Conservation (phyloP, 2,329 filamentous ascomycete genomes). For the Alternaria postmessia region DNA sequence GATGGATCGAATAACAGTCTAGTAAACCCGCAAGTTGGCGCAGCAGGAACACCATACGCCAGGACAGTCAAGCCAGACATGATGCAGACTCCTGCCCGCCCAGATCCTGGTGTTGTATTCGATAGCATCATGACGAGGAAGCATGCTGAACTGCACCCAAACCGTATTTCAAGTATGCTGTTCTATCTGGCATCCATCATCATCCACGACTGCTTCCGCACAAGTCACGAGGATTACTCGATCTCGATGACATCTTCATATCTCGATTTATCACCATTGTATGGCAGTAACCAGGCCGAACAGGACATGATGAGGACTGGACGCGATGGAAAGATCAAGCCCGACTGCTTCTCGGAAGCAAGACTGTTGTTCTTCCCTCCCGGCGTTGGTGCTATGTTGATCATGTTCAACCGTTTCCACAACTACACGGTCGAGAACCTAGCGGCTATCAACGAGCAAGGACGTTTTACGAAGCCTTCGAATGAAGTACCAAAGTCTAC, state of each 20-base stretch:
- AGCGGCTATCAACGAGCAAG: slow-evolving; percentile 84
- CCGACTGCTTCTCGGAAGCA: slow-evolving; percentile 73
- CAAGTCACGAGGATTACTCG: slow-evolving; percentile 68
- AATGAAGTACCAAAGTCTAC: slow-evolving; percentile 30
- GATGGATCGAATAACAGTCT: slow-evolving; percentile 65
- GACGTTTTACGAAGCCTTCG: slow-evolving; percentile 74
- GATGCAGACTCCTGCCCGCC: slow-evolving; percentile 66
- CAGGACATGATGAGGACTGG: slow-evolving; percentile 71
- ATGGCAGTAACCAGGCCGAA: slow-evolving; percentile 73
- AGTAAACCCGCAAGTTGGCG: slow-evolving; percentile 69
- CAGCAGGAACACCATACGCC: slow-evolving; percentile 72
- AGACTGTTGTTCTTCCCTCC: slow-evolving; percentile 72
- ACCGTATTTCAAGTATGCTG: slow-evolving; percentile 76
- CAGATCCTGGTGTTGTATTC: slow-evolving; percentile 72
- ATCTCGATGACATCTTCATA: slow-evolving; percentile 76
- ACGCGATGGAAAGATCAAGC: slow-evolving; percentile 73
- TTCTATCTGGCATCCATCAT: slow-evolving; percentile 78
- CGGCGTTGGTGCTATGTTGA: slow-evolving; percentile 71
- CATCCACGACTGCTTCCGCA: slow-evolving; percentile 70
- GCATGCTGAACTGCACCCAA: slow-evolving; percentile 70
- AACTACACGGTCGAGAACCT: slow-evolving; percentile 84
- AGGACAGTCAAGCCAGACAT: slow-evolving; percentile 68
- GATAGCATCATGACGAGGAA: slow-evolving; percentile 72
- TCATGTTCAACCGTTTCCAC: slow-evolving; percentile 79
- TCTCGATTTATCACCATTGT: slow-evolving; percentile 75